Base-by-base conservation (phyloP, 129 eudicot species). In the Escallonia herrerae region DNA sequence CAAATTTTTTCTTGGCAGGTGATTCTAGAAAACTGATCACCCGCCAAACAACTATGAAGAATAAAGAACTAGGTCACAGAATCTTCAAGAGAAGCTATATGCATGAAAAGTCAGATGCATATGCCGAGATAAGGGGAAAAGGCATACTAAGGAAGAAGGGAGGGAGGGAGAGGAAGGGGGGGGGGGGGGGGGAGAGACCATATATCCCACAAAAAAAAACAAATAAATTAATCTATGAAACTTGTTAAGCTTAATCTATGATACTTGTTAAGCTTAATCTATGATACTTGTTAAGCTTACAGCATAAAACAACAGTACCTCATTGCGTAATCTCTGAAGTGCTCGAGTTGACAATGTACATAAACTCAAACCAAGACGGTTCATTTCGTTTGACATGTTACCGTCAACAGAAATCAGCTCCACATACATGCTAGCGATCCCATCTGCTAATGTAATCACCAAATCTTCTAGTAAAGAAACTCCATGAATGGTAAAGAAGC, bases 351-450 rank as follows among this genome's bases (percentile, higher is more conserved):
- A 88, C 72, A 93, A 73, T 53, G 87, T 58, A 68, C 99, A 93
- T 70, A 93, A 70, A 77, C 77, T 83, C 73, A 81, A 54, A 51
- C 90, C 87, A 68, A 77, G 84, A 73, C 75, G 72, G 72, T 76
- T 83, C 70, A 89, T 76, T 76, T 82, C 91, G 64, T 72, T 76
- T 61, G 96, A 93, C 76, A 86, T 77, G 84, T 86, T 80, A 76
- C 99, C 82, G 67, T 93, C 99, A 51, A 93, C 91, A 50, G 99
- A 93, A 63, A 93, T 85, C 72, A 88, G 87, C 81, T 93, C 99
- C 86, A 93, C 76, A 65, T 93, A 93, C 75, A 89, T 80, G 76
- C 96, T 82, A 58, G 99, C 95, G 43, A 89, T 84, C 38, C 95
- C 95, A 71, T 89, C 99, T 51, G 99, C 89, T 74, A 93, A 45